phyloP scores from a whole-genome alignment of 2,329 filamentous ascomycete genomes.

The Blastomyces silverae region DNA sequence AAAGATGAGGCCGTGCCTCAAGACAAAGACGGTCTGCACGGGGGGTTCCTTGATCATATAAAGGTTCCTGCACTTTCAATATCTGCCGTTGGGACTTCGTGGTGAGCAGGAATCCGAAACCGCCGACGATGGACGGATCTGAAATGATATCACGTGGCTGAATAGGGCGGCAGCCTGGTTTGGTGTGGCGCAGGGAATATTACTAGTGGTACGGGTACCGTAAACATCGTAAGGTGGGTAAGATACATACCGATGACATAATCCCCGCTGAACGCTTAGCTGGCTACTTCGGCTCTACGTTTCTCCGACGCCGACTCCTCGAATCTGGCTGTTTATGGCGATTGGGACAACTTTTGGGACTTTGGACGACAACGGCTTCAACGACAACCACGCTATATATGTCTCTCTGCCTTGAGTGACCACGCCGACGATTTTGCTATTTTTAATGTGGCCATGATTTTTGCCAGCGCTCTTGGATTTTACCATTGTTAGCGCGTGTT shows the following conservation, averaged over 20 bases:
- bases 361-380: background rate
- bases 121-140: background rate
- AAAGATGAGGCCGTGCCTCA: background rate
- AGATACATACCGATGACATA: background rate
- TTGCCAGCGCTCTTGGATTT: slow-evolving; percentile 9
- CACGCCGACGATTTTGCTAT: background rate
- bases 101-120: background rate
- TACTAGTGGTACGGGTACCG: background rate
- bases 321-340: background rate
- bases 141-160: slow-evolving; percentile 10
- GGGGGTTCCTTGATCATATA: background rate
- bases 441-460: slow-evolving; percentile 16
- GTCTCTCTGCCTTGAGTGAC: background rate
- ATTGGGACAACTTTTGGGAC: background rate
- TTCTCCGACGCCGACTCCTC: slow-evolving; percentile 1
- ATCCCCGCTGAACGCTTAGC: background rate
- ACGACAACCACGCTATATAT: background rate
- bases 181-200: background rate
- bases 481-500: slow-evolving; percentile 13
- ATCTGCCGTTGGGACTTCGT: background rate
- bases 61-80: background rate
- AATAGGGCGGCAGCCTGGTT: background rate
- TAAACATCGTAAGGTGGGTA: no score
- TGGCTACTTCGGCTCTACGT: slow-evolving; percentile 12
- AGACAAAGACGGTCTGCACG: background rate